Base-by-base conservation (phyloP, 345 rosid genomes). In the Pugionium cornutum region DNA sequence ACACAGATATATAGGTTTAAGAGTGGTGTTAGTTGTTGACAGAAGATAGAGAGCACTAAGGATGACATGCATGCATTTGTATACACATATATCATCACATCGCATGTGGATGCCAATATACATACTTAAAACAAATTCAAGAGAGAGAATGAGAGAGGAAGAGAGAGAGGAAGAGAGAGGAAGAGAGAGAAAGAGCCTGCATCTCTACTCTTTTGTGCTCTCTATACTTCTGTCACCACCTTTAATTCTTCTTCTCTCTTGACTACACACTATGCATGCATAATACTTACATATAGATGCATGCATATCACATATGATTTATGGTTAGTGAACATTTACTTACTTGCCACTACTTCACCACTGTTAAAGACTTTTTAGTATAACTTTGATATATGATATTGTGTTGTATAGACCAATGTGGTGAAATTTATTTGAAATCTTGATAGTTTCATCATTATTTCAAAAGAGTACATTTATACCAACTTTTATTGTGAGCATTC, bases 41-140 rank as follows among this genome's bases (percentile, higher is more conserved):
- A 91, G 95, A 91, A 91, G 97, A 91, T 88, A 91, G 97, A 91
- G 96, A 86, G 97, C 92, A 84, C 97, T 75, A 85, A 88, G 78
- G 96, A 86, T 85, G 85, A 76, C 68, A 54, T 87, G 89, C 90
- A 64, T 18, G 18, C 18, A 18, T 18, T 18, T 18, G 18, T 18
- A 18, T 18, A 18, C 18, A 18, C 18, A 18, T 18, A 18, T 37
- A 37, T 52, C 63, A 46, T 71, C 75, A 39, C 58, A 48, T 18
- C 18, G 18, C 56, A 44, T 46, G 56, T 55, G 35, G 61, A 58
- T 51, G 55, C 33, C 35, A 11, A 43, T 27, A 45, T 9, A 44
- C 53, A 33, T 36, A 18, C 18, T 18, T 18, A 53, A 6, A 44
- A 10, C 7, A 51, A 43, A 42, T 35, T 30, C 55, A 45, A 18